Evolutionary conservation across 306 rosid species (phyloP), one percentile per base, ranked within the genome.

Genomic region (Gastrolobium bilobum): DNA sequence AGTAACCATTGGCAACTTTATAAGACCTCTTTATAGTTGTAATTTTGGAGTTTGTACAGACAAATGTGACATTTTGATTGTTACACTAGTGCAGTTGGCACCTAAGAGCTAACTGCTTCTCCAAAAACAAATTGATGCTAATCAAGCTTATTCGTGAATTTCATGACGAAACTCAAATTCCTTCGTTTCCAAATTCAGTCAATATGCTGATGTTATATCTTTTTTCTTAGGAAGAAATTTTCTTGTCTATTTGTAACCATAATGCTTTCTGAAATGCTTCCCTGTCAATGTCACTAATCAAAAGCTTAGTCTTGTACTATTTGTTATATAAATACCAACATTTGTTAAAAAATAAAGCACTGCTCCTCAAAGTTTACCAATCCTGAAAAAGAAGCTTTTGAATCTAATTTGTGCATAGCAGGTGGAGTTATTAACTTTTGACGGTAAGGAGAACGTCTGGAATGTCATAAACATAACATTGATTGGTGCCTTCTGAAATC

Each of bases 1-100:
- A 88, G 93, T 81, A 78, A 46, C 57, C 50, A 10, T 20, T 80
- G 34, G 13, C 31, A 56, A 73, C 40, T 52, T 30, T 75, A 10
- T 63, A 75, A 53, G 59, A 30, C 56, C 39, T 54, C 44, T 66
- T 64, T 48, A n/a, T 10, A 2, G 39, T 71, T 68, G 77, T 64
- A 48, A 10, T 8, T 48, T 4, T 31, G 64, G 60, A 73, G 38
- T 50, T 68, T 60, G 44, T 61, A 33, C 52, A 33, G 43, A 8
- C 9, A 40, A 26, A 9, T 31, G 37, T 43, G 54, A 43, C 39
- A 15, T 64, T 81, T 76, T 2, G 35, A 76, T 39, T 66, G 48
- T 65, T 71, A 64, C 58, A 50, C 3, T 10, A 43, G 11, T 51
- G 33, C 52, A 76, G 29, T 66, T 38, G 4, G 47, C 42, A 15